phyloP scores from a whole-genome alignment of 129 eudicot genomes.

The Rutidosis leptorrhynchoides region DNA sequence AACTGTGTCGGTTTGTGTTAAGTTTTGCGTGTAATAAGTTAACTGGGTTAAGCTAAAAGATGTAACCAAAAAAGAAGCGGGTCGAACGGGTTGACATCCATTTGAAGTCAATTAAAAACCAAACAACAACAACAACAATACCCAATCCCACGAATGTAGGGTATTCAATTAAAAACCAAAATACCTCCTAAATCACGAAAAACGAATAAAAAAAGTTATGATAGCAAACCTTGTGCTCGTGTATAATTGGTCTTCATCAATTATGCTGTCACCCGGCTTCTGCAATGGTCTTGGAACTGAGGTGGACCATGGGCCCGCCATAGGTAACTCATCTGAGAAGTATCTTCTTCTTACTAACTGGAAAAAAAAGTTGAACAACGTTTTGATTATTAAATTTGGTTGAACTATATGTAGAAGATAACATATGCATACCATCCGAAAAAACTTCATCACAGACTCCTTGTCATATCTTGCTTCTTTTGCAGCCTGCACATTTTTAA shows the following conservation, averaged over 20 bases:
- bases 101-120: background rate
- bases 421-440: slow-evolving; percentile 25
- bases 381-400: background rate
- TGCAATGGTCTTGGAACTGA: slow-evolving; percentile 43
- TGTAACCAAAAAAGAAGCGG: background rate
- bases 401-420: background rate
- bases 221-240: slow-evolving; percentile 53
- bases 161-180: background rate
- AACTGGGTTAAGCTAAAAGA: background rate
- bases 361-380: background rate
- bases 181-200: background rate
- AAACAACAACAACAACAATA: too few relatives aligned
- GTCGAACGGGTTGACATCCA: background rate
- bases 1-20: background rate
- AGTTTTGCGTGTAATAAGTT: background rate
- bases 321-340: slow-evolving; percentile 81
- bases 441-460: slow-evolving; percentile 92
- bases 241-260: slow-evolving; percentile 58
- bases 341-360: slow-evolving; percentile 98
- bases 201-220: background rate
- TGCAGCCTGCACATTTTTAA: slow-evolving; percentile 74
- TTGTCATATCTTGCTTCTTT: slow-evolving; percentile 93
- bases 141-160: too few relatives aligned
- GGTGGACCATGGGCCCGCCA: slow-evolving; percentile 70
- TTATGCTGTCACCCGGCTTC: slow-evolving; percentile 48